Base-by-base conservation (phyloP, 73 alveolate genomes). In the Paramecium pentaurelia region DNA sequence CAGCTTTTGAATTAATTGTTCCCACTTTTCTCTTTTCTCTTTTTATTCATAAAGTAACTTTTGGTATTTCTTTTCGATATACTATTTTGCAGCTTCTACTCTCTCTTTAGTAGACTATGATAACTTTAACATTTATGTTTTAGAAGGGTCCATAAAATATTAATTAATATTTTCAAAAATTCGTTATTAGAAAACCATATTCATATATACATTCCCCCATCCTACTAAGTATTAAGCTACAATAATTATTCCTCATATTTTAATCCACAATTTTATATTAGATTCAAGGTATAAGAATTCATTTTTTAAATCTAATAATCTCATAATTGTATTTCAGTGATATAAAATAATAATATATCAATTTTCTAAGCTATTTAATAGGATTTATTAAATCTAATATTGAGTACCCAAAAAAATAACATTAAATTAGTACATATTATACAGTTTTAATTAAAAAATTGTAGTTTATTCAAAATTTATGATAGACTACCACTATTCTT, bases 21-120 rank as follows among this genome's bases (percentile, higher is more conserved):
- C 95, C 97, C 97, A 94, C 16, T 88, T 80, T 30, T 88, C 94
- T 37, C 87, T 34, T 9, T 84, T 88, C n/a, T 58, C 86, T n/a
- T 68, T 84, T 71, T 88, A 92, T 34, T 77, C 87, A 42, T 88
- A 47, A 45, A 38, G 68, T 36, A 88, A 32, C 38, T 64, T 58
- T 20, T 85, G 42, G 34, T 88, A 88, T 49, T 88, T 88, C 83
- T 88, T 88, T 30, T 88, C 94, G 37, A 88, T 88, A 44, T 88
- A 88, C 44, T 88, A 32, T 73, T 91, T 91, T 9, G 88, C 83
- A 28, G 86, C 93, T 28, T 91, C 87, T 25, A 51, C 89, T 42
- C 77, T 75, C 54, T 68, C 95, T 64, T 80, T 80, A 2, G 91
- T 45, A 20, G 77, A 22, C 49, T 80, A 47, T 32, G 91, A 80